These are phyloP conservation scores for Chenopodium formosanum DNA, from an alignment of 148 eudicot species.

Conservation along the genomic window DNA sequence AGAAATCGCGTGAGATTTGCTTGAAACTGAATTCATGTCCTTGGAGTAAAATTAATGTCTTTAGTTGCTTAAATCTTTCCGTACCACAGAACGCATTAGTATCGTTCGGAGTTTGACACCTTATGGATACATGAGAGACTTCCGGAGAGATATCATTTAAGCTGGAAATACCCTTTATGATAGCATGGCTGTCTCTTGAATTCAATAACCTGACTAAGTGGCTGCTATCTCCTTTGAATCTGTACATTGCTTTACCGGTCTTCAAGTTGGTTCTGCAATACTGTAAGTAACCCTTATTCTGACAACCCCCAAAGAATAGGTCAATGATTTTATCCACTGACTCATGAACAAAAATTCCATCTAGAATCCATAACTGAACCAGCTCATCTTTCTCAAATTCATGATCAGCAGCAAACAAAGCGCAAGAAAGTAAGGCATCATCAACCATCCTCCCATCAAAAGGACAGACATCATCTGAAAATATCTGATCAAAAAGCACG, in stretches of 20 bases:
- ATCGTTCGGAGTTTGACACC: neutral
- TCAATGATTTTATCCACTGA: neutral
- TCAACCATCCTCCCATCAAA: neutral
- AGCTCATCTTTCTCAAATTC: constrained; percentile 15
- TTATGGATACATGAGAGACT: constrained; percentile 8
- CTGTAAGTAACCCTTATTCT: neutral
- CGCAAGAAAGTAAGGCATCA: constrained; percentile 7
- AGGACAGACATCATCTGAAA: neutral
- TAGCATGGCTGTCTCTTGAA: neutral
- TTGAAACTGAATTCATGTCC: constrained; percentile 1
- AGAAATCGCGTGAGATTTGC: constrained; percentile 26
- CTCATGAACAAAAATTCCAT: neutral
- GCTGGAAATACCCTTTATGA: neutral
- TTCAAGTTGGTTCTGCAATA: neutral
- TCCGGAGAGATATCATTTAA: neutral
- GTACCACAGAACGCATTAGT: neutral
- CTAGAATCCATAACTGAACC: constrained; percentile 18
- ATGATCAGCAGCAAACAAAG: constrained; percentile 6
- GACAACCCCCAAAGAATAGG: neutral
- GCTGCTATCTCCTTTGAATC: neutral
- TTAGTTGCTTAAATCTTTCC: constrained; percentile 6
- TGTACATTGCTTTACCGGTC: neutral
- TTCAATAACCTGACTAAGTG: neutral
- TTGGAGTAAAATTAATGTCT: constrained; percentile 13
- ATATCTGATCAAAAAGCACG: too few relatives aligned